These are phyloP conservation scores for Emergomyces orientalis DNA, from an alignment of 2,329 filamentous ascomycete genomes.

Conservation along the genomic window DNA sequence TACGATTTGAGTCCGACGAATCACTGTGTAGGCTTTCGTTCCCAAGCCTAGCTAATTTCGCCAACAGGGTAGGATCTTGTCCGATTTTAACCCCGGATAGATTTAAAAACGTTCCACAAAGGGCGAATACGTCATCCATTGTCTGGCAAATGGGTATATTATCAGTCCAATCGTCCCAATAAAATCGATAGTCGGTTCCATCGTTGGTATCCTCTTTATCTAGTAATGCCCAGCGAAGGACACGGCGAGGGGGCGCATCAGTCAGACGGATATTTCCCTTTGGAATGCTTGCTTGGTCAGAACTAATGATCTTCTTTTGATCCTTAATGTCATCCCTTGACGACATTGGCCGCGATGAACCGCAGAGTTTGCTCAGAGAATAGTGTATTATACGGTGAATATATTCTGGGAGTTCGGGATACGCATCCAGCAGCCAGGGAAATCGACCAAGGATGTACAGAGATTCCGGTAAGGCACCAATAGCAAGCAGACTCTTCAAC, in stretches of 20 bases:
- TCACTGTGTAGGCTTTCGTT: slow-evolving; percentile 64
- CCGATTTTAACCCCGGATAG: slow-evolving; percentile 83
- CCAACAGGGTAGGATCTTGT: slow-evolving; percentile 65
- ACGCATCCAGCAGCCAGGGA: slow-evolving; percentile 81
- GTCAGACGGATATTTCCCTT: slow-evolving; percentile 60
- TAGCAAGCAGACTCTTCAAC: slow-evolving; percentile 74
- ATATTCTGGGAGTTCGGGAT: slow-evolving; percentile 68
- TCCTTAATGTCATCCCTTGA: slow-evolving; percentile 38
- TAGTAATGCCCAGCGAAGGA: slow-evolving; percentile 73
- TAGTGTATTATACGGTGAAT: slow-evolving; percentile 80
- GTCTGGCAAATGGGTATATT: slow-evolving; percentile 85
- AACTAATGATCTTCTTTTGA: slow-evolving; percentile 42
- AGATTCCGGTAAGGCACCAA: slow-evolving; percentile 86
- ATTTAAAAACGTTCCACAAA: slow-evolving; percentile 77
- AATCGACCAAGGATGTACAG: slow-evolving; percentile 87
- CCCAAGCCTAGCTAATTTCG: slow-evolving; percentile 80
- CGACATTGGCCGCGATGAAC: slow-evolving; percentile 41
- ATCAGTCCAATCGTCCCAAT: slow-evolving; percentile 96
- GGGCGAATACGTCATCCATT: slow-evolving; percentile 79
- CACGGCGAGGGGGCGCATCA: slow-evolving; percentile 53
- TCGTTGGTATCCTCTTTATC: slow-evolving; percentile 69
- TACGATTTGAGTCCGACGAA: slow-evolving; percentile 56
- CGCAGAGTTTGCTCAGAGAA: slow-evolving; percentile 67
- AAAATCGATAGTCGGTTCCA: slow-evolving; percentile 73
- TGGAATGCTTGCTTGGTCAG: slow-evolving; percentile 57